Evolutionary conservation across 1,284 basidiomycete species (phyloP).

Genomic region (Microbotryum intermedium): DNA sequence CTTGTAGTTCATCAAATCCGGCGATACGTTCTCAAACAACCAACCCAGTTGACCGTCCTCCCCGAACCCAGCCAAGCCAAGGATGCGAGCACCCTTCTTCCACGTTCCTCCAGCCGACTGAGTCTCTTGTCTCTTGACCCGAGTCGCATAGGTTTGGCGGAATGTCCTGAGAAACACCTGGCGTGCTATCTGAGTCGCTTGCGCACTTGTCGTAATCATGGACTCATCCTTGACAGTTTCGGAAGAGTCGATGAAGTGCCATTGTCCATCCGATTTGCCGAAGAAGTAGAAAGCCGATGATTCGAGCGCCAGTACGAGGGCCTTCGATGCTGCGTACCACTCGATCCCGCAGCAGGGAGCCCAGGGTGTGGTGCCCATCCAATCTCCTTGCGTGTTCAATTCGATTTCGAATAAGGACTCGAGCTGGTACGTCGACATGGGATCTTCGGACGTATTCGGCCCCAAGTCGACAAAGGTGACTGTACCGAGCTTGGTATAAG

Average conservation of each 20-base stretch:
- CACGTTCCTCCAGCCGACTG: neutral
- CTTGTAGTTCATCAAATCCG: neutral
- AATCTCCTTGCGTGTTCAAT: neutral
- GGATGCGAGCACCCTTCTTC: slow-evolving; percentile 1
- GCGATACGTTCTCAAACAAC: slow-evolving; percentile 9
- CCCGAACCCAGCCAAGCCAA: neutral
- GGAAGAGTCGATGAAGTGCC: neutral
- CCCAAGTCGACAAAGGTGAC: slow-evolving; percentile 1
- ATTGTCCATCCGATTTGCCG: no score
- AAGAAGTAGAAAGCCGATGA: slow-evolving; percentile 2
- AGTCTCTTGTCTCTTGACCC: neutral
- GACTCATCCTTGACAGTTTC: neutral
- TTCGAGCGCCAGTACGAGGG: slow-evolving; percentile 8
- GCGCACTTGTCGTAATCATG: neutral
- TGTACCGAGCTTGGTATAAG: slow-evolving; percentile 15
- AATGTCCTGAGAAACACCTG: neutral
- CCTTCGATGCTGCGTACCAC: neutral
- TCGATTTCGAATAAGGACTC: neutral
- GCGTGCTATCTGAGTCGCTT: neutral
- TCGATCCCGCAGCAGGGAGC: slow-evolving; percentile 10
- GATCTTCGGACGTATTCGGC: neutral
- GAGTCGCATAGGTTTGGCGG: neutral
- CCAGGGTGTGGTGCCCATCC: slow-evolving; percentile 12
- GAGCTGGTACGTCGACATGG: neutral
- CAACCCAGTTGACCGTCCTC: neutral